These are phyloP conservation scores for Oryza meyeriana DNA, from an alignment of 176 grass and related monocot species.

Conservation along the genomic window DNA sequence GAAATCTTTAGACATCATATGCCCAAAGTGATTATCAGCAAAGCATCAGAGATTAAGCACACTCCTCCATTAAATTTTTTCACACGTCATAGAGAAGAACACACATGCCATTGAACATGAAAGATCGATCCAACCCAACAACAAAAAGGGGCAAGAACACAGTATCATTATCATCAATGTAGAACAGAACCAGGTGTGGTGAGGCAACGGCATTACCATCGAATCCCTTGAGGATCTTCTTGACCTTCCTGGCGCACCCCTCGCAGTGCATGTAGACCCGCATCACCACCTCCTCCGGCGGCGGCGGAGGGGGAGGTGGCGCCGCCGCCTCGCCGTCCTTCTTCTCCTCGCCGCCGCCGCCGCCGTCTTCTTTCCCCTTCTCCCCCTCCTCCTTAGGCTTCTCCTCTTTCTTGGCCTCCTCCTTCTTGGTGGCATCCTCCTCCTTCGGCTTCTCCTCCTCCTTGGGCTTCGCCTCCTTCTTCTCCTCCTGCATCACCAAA, in stretches of 20 bases:
- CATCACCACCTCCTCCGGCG: conserved; percentile 95
- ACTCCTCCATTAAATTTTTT: background rate
- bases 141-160: background rate
- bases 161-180: background rate
- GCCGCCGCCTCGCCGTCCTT: conserved; percentile 22
- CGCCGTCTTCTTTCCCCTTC: conserved; percentile 34
- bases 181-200: background rate
- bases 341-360: background rate
- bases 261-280: conserved; percentile 99
- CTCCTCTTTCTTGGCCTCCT: conserved; percentile 26
- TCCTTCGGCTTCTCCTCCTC: conserved; percentile 30
- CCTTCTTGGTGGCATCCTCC: conserved; percentile 26
- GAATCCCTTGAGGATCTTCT: conserved; percentile 66
- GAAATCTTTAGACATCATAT: background rate
- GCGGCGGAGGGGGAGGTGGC: conserved; percentile 38
- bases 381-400: conserved; percentile 38
- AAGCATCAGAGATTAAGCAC: background rate
- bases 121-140: background rate
- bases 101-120: background rate
- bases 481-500: conserved; percentile 44
- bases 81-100: background rate
- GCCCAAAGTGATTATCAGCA: background rate
- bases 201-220: conserved; percentile 49
- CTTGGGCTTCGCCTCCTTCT: conserved; percentile 34
- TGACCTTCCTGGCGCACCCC: conserved; percentile 88